phyloP scores from a whole-genome alignment of 2,329 filamentous ascomycete species.

The Didymella arachidicola region DNA sequence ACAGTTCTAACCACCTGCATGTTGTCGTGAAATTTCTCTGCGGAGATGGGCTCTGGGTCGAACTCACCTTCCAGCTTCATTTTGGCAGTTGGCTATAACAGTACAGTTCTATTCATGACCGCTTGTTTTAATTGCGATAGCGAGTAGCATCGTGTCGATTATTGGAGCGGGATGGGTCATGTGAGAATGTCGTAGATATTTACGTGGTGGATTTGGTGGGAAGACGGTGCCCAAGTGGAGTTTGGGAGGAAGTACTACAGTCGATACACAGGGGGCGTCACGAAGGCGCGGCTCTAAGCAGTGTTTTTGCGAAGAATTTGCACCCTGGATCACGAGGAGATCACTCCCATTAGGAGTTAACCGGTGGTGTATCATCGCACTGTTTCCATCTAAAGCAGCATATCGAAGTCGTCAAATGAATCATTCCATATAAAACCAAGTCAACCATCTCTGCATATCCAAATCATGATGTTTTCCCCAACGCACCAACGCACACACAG shows the following conservation, averaged over 20 bases:
- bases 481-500: constrained; percentile 3
- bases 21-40: background rate
- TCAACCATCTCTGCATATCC: constrained; percentile 4
- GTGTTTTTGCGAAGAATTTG: too few relatives aligned
- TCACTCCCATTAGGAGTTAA: too few relatives aligned
- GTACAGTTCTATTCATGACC: background rate
- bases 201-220: too few relatives aligned
- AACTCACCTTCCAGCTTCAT: background rate
- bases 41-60: background rate
- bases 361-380: background rate
- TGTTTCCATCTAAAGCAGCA: background rate
- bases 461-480: constrained; percentile 12
- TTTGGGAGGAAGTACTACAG: too few relatives aligned
- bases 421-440: constrained; percentile 9
- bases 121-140: background rate
- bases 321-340: too few relatives aligned
- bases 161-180: too few relatives aligned
- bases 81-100: background rate
- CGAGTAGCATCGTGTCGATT: background rate
- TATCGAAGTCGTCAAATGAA: constrained; percentile 15
- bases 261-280: too few relatives aligned
- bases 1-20: background rate
- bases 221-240: too few relatives aligned
- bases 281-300: too few relatives aligned
- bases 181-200: too few relatives aligned